These are phyloP conservation scores for Urtica urens DNA, from an alignment of 306 rosid species.

Conservation along the genomic window DNA sequence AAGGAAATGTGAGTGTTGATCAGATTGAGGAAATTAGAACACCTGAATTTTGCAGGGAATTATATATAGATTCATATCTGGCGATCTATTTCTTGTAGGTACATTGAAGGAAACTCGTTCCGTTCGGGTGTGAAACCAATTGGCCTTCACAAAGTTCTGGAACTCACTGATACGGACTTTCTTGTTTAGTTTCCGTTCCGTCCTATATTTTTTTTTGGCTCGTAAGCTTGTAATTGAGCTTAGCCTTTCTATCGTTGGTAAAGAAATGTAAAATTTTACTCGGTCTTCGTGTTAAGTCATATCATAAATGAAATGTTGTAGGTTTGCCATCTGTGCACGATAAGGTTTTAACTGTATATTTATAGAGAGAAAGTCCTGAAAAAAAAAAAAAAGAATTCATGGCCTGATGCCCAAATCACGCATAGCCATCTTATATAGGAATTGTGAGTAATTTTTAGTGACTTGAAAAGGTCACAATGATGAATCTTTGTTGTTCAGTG, in stretches of 20 bases:
- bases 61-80: slow-evolving; percentile 7
- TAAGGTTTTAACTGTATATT: slow-evolving; percentile 1
- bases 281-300: slow-evolving; percentile 2
- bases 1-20: slow-evolving; percentile 80
- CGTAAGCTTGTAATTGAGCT: slow-evolving; percentile 19
- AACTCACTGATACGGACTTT: slow-evolving; percentile 83
- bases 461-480: no score
- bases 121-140: slow-evolving; percentile 74
- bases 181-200: slow-evolving; percentile 42
- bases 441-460: neutral
- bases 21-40: neutral
- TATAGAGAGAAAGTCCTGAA: neutral
- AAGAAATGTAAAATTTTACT: slow-evolving; percentile 35
- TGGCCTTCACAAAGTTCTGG: slow-evolving; percentile 82
- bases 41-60: slow-evolving; percentile 1
- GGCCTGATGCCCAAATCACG: neutral
- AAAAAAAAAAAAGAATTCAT: no score
- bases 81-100: slow-evolving; percentile 43
- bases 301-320: neutral
- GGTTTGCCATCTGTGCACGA: neutral
- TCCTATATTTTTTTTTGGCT: slow-evolving; percentile 11
- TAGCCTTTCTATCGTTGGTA: slow-evolving; percentile 23
- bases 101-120: slow-evolving; percentile 81
- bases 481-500: no score
- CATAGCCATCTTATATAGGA: neutral